Evolutionary conservation across 2,329 filamentous ascomycete genomes (phyloP).

Genomic region (Bimuria novae-zelandiae): DNA sequence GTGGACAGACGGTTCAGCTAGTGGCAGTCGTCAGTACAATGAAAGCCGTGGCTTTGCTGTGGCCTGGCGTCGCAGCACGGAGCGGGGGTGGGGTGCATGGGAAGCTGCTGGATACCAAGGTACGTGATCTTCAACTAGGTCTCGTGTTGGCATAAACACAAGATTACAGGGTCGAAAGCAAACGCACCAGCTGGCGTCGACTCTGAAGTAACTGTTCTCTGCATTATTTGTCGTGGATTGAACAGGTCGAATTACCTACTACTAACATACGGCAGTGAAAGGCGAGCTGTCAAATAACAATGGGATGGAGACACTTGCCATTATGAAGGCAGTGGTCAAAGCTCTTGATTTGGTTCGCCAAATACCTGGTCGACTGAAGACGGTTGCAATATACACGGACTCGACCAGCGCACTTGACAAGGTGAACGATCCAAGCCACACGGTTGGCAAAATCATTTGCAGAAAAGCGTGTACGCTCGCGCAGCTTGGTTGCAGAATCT

Average conservation of each 20-base stretch:
- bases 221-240: background rate
- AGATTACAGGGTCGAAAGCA: too few species aligned
- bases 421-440: background rate
- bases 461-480: slow-evolving; percentile 5
- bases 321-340: slow-evolving; percentile 16
- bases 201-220: background rate
- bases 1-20: slow-evolving; percentile 15
- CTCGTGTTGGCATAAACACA: too few species aligned
- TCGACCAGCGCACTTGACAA: background rate
- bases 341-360: slow-evolving; percentile 5
- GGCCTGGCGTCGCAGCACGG: slow-evolving; percentile 7
- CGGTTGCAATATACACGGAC: slow-evolving; percentile 18
- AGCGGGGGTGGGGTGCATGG: slow-evolving; percentile 13
- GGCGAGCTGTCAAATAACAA: background rate
- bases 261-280: background rate
- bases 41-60: slow-evolving; percentile 9
- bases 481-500: background rate
- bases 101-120: slow-evolving; percentile 10
- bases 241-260: too few species aligned
- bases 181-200: background rate
- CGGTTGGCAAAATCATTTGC: background rate
- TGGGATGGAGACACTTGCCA: slow-evolving; percentile 9
- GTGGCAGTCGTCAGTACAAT: background rate
- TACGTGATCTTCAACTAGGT: too few species aligned
- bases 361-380: background rate